Evolutionary conservation across 345 rosid species (phyloP).

Genomic region (Carallia brachiata): DNA sequence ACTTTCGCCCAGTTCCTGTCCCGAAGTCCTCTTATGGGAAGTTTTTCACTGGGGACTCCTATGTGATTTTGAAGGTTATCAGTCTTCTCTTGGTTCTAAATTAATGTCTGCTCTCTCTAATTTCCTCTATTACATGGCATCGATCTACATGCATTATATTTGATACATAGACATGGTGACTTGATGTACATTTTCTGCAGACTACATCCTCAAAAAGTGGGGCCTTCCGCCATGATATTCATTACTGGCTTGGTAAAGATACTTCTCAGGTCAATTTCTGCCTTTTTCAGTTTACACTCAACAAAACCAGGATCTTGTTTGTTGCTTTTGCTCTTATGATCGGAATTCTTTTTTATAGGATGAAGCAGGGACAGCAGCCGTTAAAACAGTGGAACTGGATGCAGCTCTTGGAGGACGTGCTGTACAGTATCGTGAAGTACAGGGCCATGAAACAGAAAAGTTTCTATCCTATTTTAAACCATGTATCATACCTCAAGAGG

Average conservation of each 20-base stretch:
- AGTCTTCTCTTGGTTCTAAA: slow-evolving; percentile 2
- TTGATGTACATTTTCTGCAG: slow-evolving; percentile 31
- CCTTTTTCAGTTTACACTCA: not conserved
- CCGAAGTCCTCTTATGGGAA: slow-evolving; percentile 76
- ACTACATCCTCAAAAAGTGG: slow-evolving; percentile 71
- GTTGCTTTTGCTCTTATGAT: slow-evolving; percentile 16
- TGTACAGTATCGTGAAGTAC: slow-evolving; percentile 96
- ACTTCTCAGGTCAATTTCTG: slow-evolving; percentile 59
- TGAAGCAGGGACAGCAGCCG: slow-evolving; percentile 90
- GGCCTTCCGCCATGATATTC: slow-evolving; percentile 77
- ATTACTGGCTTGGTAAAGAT: slow-evolving; percentile 94
- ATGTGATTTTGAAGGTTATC: slow-evolving; percentile 78
- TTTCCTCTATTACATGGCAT: too few relatives aligned
- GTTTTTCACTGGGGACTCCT: slow-evolving; percentile 94
- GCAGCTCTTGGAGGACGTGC: slow-evolving; percentile 99
- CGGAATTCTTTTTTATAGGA: slow-evolving; percentile 52
- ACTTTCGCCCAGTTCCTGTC: slow-evolving; percentile 63
- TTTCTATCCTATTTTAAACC: slow-evolving; percentile 96
- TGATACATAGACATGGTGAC: not conserved
- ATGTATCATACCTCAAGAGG: slow-evolving; percentile 93
- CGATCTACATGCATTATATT: not conserved
- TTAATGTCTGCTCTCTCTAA: not conserved
- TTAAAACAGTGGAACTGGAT: slow-evolving; percentile 93
- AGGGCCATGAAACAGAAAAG: slow-evolving; percentile 93
- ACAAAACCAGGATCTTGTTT: not conserved